A percentile compares a stretch with the other conserved stretches of the same genome.
Conservation (phyloP, 305 asterid genomes). For the Solanum aculeatissimum region DNA sequence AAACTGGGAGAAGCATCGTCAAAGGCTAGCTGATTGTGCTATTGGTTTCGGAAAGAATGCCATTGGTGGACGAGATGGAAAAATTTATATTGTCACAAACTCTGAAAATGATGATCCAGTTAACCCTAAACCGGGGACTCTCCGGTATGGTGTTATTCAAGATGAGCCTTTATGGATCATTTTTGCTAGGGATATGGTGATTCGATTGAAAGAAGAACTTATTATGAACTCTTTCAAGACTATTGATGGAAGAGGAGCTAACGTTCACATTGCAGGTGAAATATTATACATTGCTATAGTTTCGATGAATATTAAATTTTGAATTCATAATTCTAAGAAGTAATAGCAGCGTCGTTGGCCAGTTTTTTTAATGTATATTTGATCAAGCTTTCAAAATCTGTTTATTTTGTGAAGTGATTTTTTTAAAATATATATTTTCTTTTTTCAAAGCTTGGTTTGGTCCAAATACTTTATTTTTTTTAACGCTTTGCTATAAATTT, state of each 20-base stretch:
- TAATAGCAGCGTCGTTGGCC: no score
- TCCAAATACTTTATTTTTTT: no score
- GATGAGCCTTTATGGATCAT: conserved; percentile 62
- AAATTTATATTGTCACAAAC: conserved; percentile 48
- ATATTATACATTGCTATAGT: not conserved
- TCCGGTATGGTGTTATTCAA: conserved; percentile 49
- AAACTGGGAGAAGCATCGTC: conserved; percentile 51
- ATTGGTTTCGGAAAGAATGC: conserved; percentile 73
- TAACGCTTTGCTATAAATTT: no score
- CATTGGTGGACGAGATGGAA: conserved; percentile 51
- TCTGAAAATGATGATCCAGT: conserved; percentile 46
- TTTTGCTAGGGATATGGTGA: conserved; percentile 60
- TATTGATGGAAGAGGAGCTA: conserved; percentile 62
- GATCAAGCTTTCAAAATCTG: no score
- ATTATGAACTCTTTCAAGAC: conserved; percentile 77
- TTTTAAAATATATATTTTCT: no score
- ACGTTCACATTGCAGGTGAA: conserved; percentile 45
- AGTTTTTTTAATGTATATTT: no score
- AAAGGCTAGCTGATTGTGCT: conserved; percentile 55
- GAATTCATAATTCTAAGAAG: not conserved
- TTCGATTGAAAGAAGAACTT: conserved; percentile 50
- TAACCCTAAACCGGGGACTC: conserved; percentile 58
- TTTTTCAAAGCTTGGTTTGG: no score
- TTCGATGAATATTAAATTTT: not conserved
- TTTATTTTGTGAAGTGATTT: no score